Evolutionary conservation across 2,329 filamentous ascomycete genomes (phyloP), one percentile per base, ranked within the genome.

Genomic region (Colletotrichum sp.): DNA sequence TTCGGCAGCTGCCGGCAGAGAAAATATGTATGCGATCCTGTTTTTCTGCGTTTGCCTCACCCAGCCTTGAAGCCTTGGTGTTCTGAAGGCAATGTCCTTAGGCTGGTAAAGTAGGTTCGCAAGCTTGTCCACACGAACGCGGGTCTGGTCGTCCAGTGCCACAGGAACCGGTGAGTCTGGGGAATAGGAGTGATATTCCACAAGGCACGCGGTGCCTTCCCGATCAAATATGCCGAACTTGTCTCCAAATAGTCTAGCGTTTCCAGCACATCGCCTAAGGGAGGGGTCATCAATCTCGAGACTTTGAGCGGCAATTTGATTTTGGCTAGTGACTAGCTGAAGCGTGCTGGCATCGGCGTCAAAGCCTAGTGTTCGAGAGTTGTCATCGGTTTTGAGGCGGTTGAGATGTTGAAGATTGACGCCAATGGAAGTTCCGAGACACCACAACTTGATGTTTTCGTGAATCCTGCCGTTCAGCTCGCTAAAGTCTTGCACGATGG

Each of bases 221-320:
- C 36, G 5, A 1, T 43, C 4, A 43, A 43, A 43, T 0, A 18
- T 3, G 16, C 36, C 36, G 8, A 43, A 18, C 2, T 43, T 43
- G 1, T 5, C 36, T 1, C 16, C 16, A 6, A 18, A 43, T 5
- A 0, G 0, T 43, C 0, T 43, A 4, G 36, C 16, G 4, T 43
- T 43, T 15, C 5, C 36, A 3, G 5, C 1, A 5, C 36, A 18
- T 18, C 2, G 0, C 0, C 36, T 4, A 0, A 43, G 16, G 16
- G 16, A 3, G 16, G 36, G 4, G 8, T 39, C 36, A 4, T 39
- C 5, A 1, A 18, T 18, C 36, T 43, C 36, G 4, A 43, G 16
- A 3, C 36, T 43, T 18, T 9, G 0, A 3, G 36, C 16, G 8
- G 2, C 5, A 1, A 2, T 3, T 43, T 43, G 16, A 0, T 5